Conservation (phyloP, 2,329 filamentous ascomycete species). For the Thielaviopsis populi region DNA sequence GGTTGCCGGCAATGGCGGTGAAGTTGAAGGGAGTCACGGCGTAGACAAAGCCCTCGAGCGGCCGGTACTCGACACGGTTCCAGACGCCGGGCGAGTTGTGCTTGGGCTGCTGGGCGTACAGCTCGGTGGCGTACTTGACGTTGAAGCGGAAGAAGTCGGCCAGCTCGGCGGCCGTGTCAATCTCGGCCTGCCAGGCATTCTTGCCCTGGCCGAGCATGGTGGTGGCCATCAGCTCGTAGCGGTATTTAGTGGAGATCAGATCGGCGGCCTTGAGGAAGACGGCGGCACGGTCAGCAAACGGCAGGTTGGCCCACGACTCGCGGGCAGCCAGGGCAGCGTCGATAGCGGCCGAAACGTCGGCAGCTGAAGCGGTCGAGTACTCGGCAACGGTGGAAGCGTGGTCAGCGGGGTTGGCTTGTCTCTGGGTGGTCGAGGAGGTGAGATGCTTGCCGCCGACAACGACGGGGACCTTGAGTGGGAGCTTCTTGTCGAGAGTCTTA, state of each 20-base stretch:
- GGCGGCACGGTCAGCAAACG: conserved; percentile 80
- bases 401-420: conserved; percentile 69
- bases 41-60: conserved; percentile 90
- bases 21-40: conserved; percentile 95
- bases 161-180: conserved; percentile 83
- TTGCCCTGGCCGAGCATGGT: conserved; percentile 96
- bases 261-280: conserved; percentile 95
- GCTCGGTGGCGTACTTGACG: conserved; percentile 81
- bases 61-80: conserved; percentile 82
- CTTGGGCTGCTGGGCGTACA: conserved; percentile 73
- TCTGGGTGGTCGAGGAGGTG: conserved; percentile 48
- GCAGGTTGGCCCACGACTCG: conserved; percentile 67
- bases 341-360: conserved; percentile 67
- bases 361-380: conserved; percentile 66
- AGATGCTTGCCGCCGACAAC: conserved; percentile 61
- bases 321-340: conserved; percentile 75
- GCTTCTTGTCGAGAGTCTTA: conserved; percentile 49
- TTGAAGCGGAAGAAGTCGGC: conserved; percentile 90
- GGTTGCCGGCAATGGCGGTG: conserved; percentile 82
- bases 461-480: conserved; percentile 64
- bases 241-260: conserved; percentile 78
- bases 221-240: conserved; percentile 90
- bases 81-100: conserved; percentile 75
- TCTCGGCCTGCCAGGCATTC: conserved; percentile 99
- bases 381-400: conserved; percentile 63